phyloP scores from a whole-genome alignment of 345 rosid genomes.

The Citrus mangshanensis region DNA sequence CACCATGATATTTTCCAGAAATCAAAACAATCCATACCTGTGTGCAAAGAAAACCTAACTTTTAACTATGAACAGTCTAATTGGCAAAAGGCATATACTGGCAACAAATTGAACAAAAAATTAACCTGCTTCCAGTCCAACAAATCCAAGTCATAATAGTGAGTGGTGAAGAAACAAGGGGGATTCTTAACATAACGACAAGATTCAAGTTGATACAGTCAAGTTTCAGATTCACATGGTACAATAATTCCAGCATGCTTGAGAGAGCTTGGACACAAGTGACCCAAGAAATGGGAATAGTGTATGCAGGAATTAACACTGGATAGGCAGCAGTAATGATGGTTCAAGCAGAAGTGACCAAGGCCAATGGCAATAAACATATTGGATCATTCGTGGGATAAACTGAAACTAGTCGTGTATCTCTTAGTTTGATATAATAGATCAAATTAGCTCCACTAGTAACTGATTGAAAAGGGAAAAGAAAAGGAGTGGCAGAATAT shows the following conservation, averaged over 20 bases:
- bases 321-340: too few relatives aligned
- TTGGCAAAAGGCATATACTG: conserved; percentile 5
- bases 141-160: not conserved
- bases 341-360: not conserved
- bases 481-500: not conserved
- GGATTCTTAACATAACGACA: not conserved
- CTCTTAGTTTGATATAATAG: not conserved
- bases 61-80: conserved; percentile 6
- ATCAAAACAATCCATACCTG: conserved; percentile 87
- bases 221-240: not conserved
- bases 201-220: not conserved
- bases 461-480: not conserved
- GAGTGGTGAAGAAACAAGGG: not conserved
- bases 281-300: not conserved
- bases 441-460: not conserved
- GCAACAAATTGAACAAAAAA: not conserved
- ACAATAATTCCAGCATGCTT: not conserved
- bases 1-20: conserved; percentile 64
- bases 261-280: too few relatives aligned
- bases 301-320: not conserved
- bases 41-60: conserved; percentile 23
- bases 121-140: not conserved
- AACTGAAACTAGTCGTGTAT: not conserved
- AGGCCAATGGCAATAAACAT: not conserved
- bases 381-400: not conserved